phyloP scores from a whole-genome alignment of 2,329 filamentous ascomycete species.

The Fusarium hostae region DNA sequence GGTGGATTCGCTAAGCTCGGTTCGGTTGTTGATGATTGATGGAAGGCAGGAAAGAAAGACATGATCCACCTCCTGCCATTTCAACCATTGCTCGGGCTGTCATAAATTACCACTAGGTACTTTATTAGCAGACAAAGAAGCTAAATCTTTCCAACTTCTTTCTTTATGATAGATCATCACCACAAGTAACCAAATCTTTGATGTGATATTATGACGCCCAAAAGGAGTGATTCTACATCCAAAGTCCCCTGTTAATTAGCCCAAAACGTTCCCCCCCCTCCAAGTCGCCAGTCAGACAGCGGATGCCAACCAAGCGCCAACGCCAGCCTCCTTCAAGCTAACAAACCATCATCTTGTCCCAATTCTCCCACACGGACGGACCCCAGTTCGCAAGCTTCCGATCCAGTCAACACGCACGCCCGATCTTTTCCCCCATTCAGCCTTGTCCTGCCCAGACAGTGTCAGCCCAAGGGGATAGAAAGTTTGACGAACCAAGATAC shows the following conservation, averaged over 20 bases:
- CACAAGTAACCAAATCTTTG: not conserved
- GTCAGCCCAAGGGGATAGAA: constrained; percentile 37
- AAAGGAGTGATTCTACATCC: not conserved
- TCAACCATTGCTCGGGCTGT: not conserved
- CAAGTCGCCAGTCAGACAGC: constrained; percentile 11
- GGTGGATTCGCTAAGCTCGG: constrained; percentile 25
- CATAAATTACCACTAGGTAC: not conserved
- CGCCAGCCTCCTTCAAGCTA: constrained; percentile 32
- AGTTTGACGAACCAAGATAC: constrained; percentile 31
- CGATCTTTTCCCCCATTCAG: constrained; percentile 36
- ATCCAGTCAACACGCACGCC: constrained; percentile 32
- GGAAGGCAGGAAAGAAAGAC: constrained; percentile 22
- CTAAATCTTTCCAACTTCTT: not conserved
- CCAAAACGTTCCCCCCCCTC: constrained; percentile 20
- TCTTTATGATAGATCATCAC: not conserved
- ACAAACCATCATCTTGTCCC: constrained; percentile 33
- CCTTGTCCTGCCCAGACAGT: constrained; percentile 29
- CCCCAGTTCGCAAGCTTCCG: constrained; percentile 32
- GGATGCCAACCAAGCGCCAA: constrained; percentile 33
- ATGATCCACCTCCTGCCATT: constrained; percentile 17
- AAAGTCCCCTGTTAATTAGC: constrained; percentile 31
- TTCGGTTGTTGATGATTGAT: constrained; percentile 16
- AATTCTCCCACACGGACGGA: constrained; percentile 27
- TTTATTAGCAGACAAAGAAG: not conserved
- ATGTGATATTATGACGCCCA: not conserved